Base-by-base conservation (phyloP, 2,329 filamentous ascomycete species). In the Xylaria sp. region DNA sequence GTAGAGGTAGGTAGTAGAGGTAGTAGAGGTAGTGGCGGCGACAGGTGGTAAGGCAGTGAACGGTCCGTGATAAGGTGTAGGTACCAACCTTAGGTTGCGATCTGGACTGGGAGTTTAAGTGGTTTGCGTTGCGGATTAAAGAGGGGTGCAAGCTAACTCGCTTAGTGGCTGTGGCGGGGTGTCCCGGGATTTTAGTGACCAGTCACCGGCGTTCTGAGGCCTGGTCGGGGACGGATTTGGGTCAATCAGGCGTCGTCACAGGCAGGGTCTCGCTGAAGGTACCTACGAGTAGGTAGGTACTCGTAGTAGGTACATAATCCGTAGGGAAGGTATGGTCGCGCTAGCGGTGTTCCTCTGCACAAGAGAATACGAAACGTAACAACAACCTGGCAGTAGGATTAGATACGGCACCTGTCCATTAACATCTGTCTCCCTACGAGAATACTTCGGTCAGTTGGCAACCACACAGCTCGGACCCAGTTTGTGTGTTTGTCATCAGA, bases 111-210 rank as follows among this genome's bases (percentile, higher is more conserved):
- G 63, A 50, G 58, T 55, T 52, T 48, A 46, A 51, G 56, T 61
- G 46, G 58, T 57, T 52, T 42, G 23, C 23, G 23, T 4, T 30
- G 23, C 23, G 23, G 23, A 30, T 30, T 48, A 37, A 48, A 51
- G 58, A 59, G 59, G 59, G 60, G 60, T 50, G 48, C 51, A 53
- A 57, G 57, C 54, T 61, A 59, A 59, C 59, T 63, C 56, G 61
- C 59, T 62, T 54, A 59, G 44, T 44, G 51, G 57, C 60, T 19
- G 54, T 59, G 35, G 59, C 49, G 56, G 61, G 61, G 61, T 57
- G 13, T 30, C 47, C 35, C 35, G 19, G 7, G 10, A 42, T 18
- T 51, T 6, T 47, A 52, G 49, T 46, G 42, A 46, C 42, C 10
- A 46, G 42, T 46, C 42, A 46, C 42, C 42, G 42, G 4, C 5